These are phyloP conservation scores for Lentinula detonsa DNA, from an alignment of 768 basidiomycete species.

Conservation along the genomic window DNA sequence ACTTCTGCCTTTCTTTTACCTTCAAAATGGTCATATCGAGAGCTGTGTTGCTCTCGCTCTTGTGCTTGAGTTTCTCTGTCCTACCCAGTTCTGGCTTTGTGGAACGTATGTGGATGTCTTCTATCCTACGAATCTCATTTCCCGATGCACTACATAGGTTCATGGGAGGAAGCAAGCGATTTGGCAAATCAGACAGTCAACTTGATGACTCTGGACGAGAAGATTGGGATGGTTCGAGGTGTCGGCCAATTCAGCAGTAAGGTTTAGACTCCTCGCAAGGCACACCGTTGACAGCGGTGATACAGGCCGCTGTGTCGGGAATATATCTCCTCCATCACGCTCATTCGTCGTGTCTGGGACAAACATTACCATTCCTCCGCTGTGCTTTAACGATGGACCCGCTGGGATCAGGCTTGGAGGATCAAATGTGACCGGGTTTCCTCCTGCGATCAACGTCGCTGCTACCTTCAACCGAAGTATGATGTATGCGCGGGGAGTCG, in stretches of 20 bases:
- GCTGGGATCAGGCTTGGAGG: conserved; percentile 30
- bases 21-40: background rate
- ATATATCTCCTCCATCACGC: conserved; percentile 32
- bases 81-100: background rate
- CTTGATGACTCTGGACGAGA: conserved; percentile 39
- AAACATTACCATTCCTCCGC: conserved; percentile 27
- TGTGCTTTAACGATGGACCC: conserved; percentile 45
- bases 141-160: conserved; percentile 21
- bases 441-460: conserved; percentile 51
- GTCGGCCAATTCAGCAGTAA: conserved; percentile 36
- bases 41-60: background rate
- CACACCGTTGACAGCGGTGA: background rate
- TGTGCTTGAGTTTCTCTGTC: background rate
- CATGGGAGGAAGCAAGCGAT: conserved; percentile 38
- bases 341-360: conserved; percentile 5
- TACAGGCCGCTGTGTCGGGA: conserved; percentile 41
- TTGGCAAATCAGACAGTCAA: conserved; percentile 29
- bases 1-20: background rate
- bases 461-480: conserved; percentile 53
- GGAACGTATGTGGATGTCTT: background rate
- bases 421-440: conserved; percentile 41
- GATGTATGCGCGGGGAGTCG: conserved; percentile 56
- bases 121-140: background rate
- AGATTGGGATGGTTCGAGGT: conserved; percentile 38
- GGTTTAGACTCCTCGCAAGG: conserved; percentile 16